Evolutionary conservation across 352 stramenopile genomes (phyloP).

Genomic region (Pythium rhizo-oryzae): DNA sequence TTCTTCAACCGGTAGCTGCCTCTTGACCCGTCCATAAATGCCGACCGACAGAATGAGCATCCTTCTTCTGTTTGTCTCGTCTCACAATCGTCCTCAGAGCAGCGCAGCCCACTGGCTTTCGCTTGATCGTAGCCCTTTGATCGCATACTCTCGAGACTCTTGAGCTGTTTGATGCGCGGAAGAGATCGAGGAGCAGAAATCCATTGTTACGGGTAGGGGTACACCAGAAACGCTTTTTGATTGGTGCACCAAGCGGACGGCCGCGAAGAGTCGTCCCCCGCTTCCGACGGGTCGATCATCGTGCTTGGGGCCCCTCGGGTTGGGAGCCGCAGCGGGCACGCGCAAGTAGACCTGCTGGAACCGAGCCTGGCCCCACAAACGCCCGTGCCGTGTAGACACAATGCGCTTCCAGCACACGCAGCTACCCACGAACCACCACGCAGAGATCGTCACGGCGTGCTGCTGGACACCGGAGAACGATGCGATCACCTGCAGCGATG

Average conservation of each 20-base stretch:
- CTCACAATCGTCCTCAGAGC: no score
- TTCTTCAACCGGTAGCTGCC: no score
- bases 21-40: no score
- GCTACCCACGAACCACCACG: constrained; percentile 71
- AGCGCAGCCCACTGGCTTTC: no score
- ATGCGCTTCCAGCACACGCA: constrained; percentile 87
- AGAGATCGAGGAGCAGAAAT: no score
- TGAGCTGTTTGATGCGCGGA: no score
- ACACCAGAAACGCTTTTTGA: not conserved
- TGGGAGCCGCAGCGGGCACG: no score
- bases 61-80: no score
- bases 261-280: constrained; percentile 17
- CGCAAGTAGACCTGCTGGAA: no score
- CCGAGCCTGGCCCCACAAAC: not conserved
- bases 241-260: constrained; percentile 10
- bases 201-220: constrained; percentile 2
- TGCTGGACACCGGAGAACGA: constrained; percentile 91
- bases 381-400: not conserved
- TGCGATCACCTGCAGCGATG: constrained; percentile 85
- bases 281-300: not conserved
- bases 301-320: not conserved
- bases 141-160: no score
- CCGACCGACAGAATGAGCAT: no score
- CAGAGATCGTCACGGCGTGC: constrained; percentile 81
- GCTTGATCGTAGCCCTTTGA: no score